Conservation (phyloP, 1,284 basidiomycete species). For the Pseudozyma sp. region DNA sequence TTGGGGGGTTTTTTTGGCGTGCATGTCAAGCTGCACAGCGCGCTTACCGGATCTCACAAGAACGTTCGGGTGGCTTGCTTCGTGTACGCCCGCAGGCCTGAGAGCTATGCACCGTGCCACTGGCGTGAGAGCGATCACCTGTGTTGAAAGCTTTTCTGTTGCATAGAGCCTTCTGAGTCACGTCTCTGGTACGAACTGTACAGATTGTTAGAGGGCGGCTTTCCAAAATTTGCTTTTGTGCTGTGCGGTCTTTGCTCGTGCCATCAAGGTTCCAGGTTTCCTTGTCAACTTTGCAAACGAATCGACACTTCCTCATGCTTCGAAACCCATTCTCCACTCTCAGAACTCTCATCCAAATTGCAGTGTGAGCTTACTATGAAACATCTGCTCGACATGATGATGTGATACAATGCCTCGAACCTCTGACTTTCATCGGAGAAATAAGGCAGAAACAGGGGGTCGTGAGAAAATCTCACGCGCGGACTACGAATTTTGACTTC, state of each 20-base stretch:
- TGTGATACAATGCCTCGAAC: not conserved
- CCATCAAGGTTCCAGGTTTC: not conserved
- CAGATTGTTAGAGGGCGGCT: no score
- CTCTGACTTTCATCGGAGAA: not conserved
- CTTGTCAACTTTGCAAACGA: not conserved
- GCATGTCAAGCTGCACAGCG: conserved; percentile 3
- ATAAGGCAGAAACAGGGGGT: conserved; percentile 30
- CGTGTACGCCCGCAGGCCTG: not conserved
- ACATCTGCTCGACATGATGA: not conserved
- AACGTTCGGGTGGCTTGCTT: not conserved
- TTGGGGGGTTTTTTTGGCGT: conserved; percentile 1
- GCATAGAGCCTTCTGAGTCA: no score
- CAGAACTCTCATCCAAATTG: not conserved
- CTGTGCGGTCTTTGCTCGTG: not conserved
- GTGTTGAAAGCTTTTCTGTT: no score
- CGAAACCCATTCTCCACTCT: conserved; percentile 10
- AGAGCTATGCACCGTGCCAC: no score
- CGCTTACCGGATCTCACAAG: conserved; percentile 6
- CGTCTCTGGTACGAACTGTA: no score
- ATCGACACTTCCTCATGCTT: not conserved
- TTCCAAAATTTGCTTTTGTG: no score
- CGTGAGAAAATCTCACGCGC: conserved; percentile 12
- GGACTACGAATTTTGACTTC: conserved; percentile 40
- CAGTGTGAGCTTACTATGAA: not conserved
- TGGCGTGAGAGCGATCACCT: no score